These are phyloP conservation scores for Quercus alba DNA, from an alignment of 306 rosid genomes.

Conservation along the genomic window DNA sequence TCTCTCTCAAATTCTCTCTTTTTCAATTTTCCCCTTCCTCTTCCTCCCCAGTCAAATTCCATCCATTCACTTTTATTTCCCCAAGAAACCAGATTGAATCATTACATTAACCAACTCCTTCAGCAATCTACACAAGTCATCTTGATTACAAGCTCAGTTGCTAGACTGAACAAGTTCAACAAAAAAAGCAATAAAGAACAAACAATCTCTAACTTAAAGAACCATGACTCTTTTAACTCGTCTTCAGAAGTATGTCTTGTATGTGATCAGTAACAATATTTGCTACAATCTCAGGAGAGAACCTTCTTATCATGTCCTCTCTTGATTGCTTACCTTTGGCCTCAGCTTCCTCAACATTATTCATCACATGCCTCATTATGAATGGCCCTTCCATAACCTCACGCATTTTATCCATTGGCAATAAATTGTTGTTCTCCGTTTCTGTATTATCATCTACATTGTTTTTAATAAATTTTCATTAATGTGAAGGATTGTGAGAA, in stretches of 20 bases:
- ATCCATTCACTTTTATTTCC: too few relatives aligned
- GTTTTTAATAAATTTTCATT: too few relatives aligned
- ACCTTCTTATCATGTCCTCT: conserved; percentile 58
- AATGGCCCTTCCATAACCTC: conserved; percentile 75
- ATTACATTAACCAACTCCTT: neutral
- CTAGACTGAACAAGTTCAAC: too few relatives aligned
- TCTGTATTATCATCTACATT: too few relatives aligned
- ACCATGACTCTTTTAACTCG: neutral
- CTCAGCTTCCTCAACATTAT: conserved; percentile 50
- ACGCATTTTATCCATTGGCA: conserved; percentile 60
- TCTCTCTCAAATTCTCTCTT: too few relatives aligned
- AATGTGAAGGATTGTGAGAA: too few relatives aligned
- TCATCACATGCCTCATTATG: conserved; percentile 56
- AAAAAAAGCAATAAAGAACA: too few relatives aligned
- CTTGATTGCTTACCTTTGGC: conserved; percentile 56
- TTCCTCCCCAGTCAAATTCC: too few relatives aligned
- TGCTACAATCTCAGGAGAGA: conserved; percentile 66
- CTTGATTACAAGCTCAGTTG: too few relatives aligned
- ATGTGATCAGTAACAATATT: conserved; percentile 45
- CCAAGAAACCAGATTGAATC: too few relatives aligned
- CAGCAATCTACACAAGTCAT: neutral
- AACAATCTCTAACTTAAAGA: too few relatives aligned
- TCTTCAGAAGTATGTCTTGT: conserved; percentile 28
- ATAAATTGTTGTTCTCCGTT: conserved; percentile 55
- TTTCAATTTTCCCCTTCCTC: too few relatives aligned